Conservation (phyloP, 257 asterid genomes). For the Lycium ferocissimum region DNA sequence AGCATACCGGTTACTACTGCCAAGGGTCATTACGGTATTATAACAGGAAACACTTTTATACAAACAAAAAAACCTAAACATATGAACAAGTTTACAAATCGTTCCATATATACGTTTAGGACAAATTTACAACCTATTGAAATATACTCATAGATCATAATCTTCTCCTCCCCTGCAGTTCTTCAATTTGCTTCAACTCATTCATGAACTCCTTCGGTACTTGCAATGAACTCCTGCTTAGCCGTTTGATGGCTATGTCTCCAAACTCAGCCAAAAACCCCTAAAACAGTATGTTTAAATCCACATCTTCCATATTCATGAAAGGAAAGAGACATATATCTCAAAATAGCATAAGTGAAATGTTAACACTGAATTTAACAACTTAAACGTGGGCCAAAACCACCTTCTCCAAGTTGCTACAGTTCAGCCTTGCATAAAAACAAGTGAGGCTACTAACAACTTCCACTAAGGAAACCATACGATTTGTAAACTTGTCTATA, state of each 20-base stretch:
- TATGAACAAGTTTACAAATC: no score
- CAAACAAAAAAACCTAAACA: no score
- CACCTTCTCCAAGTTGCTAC: slow-evolving; percentile 28
- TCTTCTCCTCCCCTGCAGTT: slow-evolving; percentile 18
- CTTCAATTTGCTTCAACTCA: slow-evolving; percentile 23
- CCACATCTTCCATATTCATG: not conserved
- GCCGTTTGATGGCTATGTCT: slow-evolving; percentile 10
- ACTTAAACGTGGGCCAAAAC: slow-evolving; percentile 35
- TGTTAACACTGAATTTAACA: not conserved
- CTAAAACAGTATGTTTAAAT: not conserved
- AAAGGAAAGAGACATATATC: not conserved
- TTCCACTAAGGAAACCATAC: no score
- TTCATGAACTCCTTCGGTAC: slow-evolving; percentile 41
- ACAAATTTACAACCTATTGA: no score
- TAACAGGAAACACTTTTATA: no score
- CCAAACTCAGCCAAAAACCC: not conserved
- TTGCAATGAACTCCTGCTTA: not conserved
- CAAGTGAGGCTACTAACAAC: no score
- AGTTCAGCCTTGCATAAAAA: no score
- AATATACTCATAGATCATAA: not conserved
- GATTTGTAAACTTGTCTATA: no score
- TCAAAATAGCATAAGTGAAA: not conserved
- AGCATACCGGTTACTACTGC: no score
- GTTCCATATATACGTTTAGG: no score
- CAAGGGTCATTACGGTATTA: no score